A percentile compares a stretch with the other conserved stretches of the same genome.
These are phyloP conservation scores for Chaetomiaceae sp. DNA, from an alignment of 2,329 filamentous ascomycete genomes.

Conservation along the genomic window DNA sequence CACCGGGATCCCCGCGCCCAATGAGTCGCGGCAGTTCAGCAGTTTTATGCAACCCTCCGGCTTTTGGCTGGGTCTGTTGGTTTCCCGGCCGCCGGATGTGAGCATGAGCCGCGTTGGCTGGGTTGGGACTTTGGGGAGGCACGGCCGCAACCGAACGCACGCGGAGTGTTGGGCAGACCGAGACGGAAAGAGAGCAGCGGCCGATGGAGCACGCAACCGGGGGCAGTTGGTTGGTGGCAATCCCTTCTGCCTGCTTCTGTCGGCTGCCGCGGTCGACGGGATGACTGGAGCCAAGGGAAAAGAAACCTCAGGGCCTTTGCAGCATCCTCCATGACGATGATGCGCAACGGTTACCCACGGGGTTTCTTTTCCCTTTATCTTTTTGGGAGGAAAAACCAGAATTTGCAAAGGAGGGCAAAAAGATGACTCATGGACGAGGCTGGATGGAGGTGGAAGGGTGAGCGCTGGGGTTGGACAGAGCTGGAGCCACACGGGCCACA, in stretches of 20 bases:
- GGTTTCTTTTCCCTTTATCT: neutral
- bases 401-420: constrained; percentile 1
- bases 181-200: neutral
- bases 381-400: neutral
- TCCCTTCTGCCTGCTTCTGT: neutral
- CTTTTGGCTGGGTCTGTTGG: constrained; percentile 12
- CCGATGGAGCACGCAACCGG: neutral
- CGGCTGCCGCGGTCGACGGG: neutral
- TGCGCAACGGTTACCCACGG: neutral
- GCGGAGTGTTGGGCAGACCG: neutral
- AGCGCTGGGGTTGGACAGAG: constrained; percentile 16
- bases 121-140: neutral
- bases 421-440: constrained; percentile 24
- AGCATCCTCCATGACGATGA: neutral
- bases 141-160: neutral
- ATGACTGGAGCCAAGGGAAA: neutral
- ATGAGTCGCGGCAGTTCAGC: constrained; percentile 16
- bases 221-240: neutral
- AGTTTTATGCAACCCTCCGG: constrained; percentile 17
- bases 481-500: constrained; percentile 23
- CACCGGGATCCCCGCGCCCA: constrained; percentile 7
- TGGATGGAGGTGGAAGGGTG: constrained; percentile 15
- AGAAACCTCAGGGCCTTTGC: neutral
- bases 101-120: neutral
- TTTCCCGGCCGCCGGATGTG: neutral